Percentiles rank a stretch among this genome's conserved stretches.
phyloP scores from a whole-genome alignment of 1,139 yeast genomes.

The Magnusiomyces clavatus region DNA sequence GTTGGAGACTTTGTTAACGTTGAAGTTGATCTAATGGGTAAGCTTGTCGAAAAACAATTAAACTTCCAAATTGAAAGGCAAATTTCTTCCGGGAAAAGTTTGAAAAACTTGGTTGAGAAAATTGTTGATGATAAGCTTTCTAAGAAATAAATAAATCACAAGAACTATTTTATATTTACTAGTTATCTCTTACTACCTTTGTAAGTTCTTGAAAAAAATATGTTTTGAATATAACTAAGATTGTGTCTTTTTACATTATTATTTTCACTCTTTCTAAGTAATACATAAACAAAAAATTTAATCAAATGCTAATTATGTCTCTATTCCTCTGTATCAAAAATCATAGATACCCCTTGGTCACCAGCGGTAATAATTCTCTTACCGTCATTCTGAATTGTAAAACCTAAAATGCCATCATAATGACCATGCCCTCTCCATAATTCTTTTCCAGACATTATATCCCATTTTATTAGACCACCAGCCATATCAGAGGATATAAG shows the following conservation, averaged over 20 bases:
- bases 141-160: no score
- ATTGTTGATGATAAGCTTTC: constrained; percentile 35
- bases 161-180: no score
- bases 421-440: constrained; percentile 82
- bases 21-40: constrained; percentile 92
- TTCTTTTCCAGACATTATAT: constrained; percentile 73
- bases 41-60: constrained; percentile 82
- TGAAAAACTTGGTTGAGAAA: constrained; percentile 40
- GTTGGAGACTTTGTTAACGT: constrained; percentile 68
- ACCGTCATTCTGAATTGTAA: constrained; percentile 57
- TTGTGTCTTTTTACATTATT: background rate
- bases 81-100: constrained; percentile 20
- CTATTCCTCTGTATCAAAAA: constrained; percentile 38
- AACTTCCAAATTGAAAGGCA: constrained; percentile 46
- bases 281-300: background rate
- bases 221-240: no score
- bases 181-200: no score
- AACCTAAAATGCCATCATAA: constrained; percentile 87
- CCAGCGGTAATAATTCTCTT: constrained; percentile 85
- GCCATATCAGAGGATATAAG: constrained; percentile 74
- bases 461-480: constrained; percentile 82
- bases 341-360: constrained; percentile 88
- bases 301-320: background rate
- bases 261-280: no score
- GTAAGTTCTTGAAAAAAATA: no score